Evolutionary conservation across 2,329 filamentous ascomycete species (phyloP).

Genomic region (Endocalyx cinctus): DNA sequence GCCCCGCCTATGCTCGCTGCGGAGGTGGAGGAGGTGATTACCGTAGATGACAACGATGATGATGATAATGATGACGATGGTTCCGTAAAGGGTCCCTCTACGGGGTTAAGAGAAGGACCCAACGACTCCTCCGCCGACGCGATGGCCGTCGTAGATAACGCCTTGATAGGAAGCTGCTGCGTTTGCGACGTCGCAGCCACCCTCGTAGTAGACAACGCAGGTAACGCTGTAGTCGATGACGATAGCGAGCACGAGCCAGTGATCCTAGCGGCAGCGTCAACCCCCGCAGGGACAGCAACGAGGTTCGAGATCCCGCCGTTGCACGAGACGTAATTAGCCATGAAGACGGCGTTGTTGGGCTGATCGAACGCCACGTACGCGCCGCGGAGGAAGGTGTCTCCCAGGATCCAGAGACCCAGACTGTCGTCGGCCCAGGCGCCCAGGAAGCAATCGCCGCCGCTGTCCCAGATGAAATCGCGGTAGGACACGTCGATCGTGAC

Average conservation of each 20-base stretch:
- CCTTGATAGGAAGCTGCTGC: no score
- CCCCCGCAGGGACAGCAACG: conserved; percentile 23
- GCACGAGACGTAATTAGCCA: conserved; percentile 23
- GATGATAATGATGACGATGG: neutral
- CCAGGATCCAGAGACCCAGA: conserved; percentile 23
- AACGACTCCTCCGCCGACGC: neutral
- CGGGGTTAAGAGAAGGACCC: neutral
- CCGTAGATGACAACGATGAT: neutral
- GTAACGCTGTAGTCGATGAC: neutral
- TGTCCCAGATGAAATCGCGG: conserved; percentile 27
- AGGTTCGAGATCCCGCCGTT: conserved; percentile 18
- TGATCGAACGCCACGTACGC: conserved; percentile 29
- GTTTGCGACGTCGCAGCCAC: neutral
- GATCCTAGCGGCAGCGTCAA: conserved; percentile 19
- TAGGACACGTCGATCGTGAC: conserved; percentile 29
- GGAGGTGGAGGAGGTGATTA: neutral
- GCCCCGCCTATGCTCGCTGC: conserved; percentile 1
- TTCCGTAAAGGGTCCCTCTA: neutral
- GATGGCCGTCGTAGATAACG: no score
- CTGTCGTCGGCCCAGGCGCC: conserved; percentile 19
- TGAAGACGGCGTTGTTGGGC: conserved; percentile 24
- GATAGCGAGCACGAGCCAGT: conserved; percentile 15
- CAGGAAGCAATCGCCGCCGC: conserved; percentile 20
- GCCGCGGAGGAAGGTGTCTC: conserved; percentile 26
- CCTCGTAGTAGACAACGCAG: neutral